These are phyloP conservation scores for Panaeolus papilionaceus DNA, from an alignment of 768 basidiomycete genomes.

Conservation along the genomic window DNA sequence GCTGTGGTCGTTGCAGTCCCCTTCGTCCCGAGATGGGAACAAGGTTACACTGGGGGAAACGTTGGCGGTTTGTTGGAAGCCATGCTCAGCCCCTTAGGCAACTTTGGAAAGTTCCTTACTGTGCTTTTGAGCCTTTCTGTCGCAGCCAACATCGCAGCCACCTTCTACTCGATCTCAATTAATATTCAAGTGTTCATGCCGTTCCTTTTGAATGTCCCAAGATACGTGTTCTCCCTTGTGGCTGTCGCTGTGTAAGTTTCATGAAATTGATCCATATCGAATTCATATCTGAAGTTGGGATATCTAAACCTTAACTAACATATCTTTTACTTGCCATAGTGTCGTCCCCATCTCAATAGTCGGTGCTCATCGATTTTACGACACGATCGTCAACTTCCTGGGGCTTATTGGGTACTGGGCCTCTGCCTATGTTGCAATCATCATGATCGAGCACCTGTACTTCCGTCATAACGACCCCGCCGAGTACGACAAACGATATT, in stretches of 20 bases:
- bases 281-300: conserved; percentile 11
- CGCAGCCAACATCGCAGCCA: conserved; percentile 80
- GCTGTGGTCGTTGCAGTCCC: conserved; percentile 65
- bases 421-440: conserved; percentile 62
- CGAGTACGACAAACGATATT: conserved; percentile 58
- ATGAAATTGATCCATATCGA: background rate
- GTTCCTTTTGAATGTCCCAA: conserved; percentile 61
- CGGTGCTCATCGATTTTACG: conserved; percentile 76
- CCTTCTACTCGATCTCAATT: conserved; percentile 82
- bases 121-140: conserved; percentile 85
- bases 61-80: conserved; percentile 77
- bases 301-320: background rate
- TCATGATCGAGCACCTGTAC: conserved; percentile 72
- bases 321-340: conserved; percentile 38
- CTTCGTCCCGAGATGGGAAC: conserved; percentile 64
- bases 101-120: conserved; percentile 81
- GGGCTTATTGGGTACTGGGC: conserved; percentile 77
- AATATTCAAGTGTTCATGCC: conserved; percentile 77
- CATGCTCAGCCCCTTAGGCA: conserved; percentile 71
- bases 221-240: conserved; percentile 79
- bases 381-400: conserved; percentile 75
- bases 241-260: conserved; percentile 69
- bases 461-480: conserved; percentile 62
- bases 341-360: conserved; percentile 78
- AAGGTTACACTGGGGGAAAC: conserved; percentile 60